phyloP scores from a whole-genome alignment of 179 eudicot genomes.

The Actinidia polygama region DNA sequence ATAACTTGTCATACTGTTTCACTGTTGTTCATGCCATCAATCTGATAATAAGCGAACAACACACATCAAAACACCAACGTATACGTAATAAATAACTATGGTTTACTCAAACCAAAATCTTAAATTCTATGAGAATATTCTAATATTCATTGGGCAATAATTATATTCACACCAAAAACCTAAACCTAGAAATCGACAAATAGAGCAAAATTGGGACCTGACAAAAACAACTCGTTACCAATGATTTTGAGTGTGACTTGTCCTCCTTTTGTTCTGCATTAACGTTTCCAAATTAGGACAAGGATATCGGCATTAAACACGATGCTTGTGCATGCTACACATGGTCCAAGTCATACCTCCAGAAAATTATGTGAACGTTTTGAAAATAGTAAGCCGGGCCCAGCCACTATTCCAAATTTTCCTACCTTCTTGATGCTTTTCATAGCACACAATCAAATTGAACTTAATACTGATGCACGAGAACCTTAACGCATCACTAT shows the following conservation, averaged over 20 bases:
- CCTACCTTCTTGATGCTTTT: neutral
- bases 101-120: neutral
- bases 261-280: neutral
- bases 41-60: no score
- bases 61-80: no score
- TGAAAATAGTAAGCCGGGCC: neutral
- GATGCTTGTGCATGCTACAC: neutral
- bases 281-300: neutral
- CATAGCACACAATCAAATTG: neutral
- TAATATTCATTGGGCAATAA: neutral
- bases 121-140: neutral
- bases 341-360: neutral
- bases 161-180: neutral
- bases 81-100: no score
- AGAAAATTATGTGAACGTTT: neutral
- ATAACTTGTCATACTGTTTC: no score
- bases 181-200: conserved; percentile 4
- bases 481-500: neutral
- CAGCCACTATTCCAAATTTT: neutral
- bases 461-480: neutral
- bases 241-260: conserved; percentile 16
- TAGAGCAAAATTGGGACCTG: neutral
- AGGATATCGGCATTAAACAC: neutral
- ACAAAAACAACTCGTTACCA: conserved; percentile 43
- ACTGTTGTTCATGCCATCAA: no score